phyloP scores from a whole-genome alignment of 805 yeast genomes.

The Hanseniaspora lachancei region DNA sequence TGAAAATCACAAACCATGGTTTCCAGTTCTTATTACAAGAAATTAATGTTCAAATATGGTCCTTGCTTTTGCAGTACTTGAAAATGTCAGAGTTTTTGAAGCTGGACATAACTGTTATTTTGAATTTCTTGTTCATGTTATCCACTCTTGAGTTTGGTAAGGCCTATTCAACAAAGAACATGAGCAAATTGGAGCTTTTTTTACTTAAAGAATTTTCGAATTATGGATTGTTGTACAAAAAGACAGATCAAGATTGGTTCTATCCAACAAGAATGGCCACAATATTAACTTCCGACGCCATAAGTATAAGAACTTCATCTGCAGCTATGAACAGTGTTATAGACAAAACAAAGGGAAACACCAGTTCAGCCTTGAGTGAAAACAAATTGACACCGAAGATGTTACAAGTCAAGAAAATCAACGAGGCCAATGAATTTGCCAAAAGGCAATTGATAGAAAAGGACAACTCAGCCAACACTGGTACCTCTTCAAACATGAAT shows the following conservation, averaged over 20 bases:
- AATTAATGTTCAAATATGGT: conserved; percentile 90
- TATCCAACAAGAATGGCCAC: conserved; percentile 88
- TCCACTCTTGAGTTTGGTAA: conserved; percentile 88
- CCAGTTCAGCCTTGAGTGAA: neutral
- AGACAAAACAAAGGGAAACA: conserved; percentile 22
- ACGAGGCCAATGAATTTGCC: conserved; percentile 16
- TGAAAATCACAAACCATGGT: conserved; percentile 77
- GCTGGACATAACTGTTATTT: conserved; percentile 92
- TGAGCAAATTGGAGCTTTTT: conserved; percentile 67
- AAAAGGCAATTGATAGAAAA: conserved; percentile 14
- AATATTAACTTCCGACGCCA: conserved; percentile 72
- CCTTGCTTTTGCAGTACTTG: conserved; percentile 71
- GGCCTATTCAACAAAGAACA: conserved; percentile 57
- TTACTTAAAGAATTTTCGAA: conserved; percentile 85
- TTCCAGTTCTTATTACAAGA: conserved; percentile 90
- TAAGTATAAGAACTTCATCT: conserved; percentile 58
- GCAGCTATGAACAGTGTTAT: conserved; percentile 61
- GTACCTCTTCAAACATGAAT: neutral
- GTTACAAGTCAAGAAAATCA: conserved; percentile 11
- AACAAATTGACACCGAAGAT: conserved; percentile 15
- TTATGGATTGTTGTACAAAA: conserved; percentile 76
- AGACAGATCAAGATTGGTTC: conserved; percentile 46
- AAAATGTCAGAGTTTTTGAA: conserved; percentile 69
- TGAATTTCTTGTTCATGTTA: conserved; percentile 82
- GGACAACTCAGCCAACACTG: conserved; percentile 12